A percentile compares a stretch with the other conserved stretches of the same genome.
phyloP scores from a whole-genome alignment of 768 basidiomycete species.

The Cubamyces sp. region DNA sequence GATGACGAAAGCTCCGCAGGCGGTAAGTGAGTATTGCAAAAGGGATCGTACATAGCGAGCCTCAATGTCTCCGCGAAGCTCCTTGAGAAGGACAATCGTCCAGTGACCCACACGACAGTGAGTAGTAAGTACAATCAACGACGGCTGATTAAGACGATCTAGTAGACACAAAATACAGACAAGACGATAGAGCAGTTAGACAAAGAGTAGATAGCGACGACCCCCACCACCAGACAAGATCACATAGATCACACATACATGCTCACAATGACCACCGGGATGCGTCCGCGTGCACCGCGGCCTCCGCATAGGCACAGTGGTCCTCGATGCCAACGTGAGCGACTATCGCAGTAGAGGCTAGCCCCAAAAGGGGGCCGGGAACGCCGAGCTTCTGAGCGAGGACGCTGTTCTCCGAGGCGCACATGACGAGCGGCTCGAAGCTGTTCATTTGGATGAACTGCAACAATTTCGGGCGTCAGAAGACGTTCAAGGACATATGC shows the following conservation, averaged over 20 bases:
- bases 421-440: conserved; percentile 58
- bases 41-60: no score
- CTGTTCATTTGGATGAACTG: conserved; percentile 65
- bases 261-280: conserved; percentile 24
- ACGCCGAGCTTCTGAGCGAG: conserved; percentile 56
- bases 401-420: conserved; percentile 52
- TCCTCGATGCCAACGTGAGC: conserved; percentile 62
- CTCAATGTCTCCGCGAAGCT: no score
- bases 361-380: conserved; percentile 47
- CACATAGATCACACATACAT: no score
- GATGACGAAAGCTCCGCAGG: no score
- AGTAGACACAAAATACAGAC: neutral
- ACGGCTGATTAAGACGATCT: no score
- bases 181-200: neutral
- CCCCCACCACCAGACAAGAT: neutral
- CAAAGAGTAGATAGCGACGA: neutral
- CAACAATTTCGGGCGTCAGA: neutral
- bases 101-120: no score
- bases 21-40: no score
- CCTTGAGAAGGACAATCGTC: no score
- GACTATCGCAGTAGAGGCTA: conserved; percentile 52
- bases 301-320: conserved; percentile 60
- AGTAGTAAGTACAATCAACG: no score
- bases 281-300: conserved; percentile 40
- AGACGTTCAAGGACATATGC: conserved; percentile 18